Evolutionary conservation across 768 basidiomycete species (phyloP).

Genomic region (Calocybe indica): DNA sequence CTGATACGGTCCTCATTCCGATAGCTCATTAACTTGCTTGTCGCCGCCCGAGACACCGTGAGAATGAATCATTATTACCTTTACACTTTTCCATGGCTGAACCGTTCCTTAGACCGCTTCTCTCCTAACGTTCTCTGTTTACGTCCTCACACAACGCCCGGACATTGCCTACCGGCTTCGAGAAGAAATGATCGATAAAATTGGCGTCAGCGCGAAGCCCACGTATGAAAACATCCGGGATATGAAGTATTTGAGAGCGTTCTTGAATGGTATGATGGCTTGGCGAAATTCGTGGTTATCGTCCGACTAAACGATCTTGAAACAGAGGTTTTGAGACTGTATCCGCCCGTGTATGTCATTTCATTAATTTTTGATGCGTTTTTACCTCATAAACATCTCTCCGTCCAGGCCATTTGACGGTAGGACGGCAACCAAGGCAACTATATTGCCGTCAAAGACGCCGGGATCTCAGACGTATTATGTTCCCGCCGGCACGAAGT

Average conservation of each 20-base stretch:
- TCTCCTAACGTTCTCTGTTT: conserved; percentile 46
- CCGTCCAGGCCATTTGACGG: conserved; percentile 28
- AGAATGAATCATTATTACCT: not conserved
- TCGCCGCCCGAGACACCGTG: conserved; percentile 41
- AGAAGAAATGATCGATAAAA: conserved; percentile 39
- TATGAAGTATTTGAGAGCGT: conserved; percentile 54
- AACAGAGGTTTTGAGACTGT: conserved; percentile 46
- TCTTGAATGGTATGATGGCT: conserved; percentile 40
- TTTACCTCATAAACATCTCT: not conserved
- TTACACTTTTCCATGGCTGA: not conserved
- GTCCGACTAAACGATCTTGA: not conserved
- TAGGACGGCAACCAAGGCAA: conserved; percentile 17
- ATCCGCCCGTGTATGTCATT: conserved; percentile 40
- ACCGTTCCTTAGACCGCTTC: conserved; percentile 32
- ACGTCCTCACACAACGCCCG: conserved; percentile 51
- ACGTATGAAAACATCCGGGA: conserved; percentile 50
- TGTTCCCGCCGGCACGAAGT: conserved; percentile 32
- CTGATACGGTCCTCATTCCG: not conserved
- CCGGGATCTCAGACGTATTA: conserved; percentile 29
- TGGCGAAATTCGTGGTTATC: not conserved
- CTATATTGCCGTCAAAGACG: conserved; percentile 15
- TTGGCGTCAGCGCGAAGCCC: conserved; percentile 37
- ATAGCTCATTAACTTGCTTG: conserved; percentile 31
- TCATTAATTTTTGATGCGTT: not conserved
- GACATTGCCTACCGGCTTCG: conserved; percentile 38